phyloP scores from a whole-genome alignment of 164 flowering plant genomes.

The Magnolia officinalis region DNA sequence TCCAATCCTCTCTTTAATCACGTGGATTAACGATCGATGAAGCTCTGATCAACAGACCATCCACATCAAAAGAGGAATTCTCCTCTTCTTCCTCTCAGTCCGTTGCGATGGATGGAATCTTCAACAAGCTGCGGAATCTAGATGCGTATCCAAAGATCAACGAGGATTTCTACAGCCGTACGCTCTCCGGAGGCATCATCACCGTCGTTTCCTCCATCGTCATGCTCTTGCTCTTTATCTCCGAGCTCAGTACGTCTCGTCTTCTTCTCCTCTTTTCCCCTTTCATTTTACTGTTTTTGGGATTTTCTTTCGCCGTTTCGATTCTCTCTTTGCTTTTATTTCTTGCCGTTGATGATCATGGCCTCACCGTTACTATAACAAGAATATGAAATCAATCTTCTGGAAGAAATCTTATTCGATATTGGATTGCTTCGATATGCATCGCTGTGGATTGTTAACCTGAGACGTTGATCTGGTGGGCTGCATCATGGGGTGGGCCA shows the following conservation, averaged over 20 bases:
- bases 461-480: not conserved
- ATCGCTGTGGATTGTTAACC: too few relatives aligned
- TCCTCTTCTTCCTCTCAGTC: not conserved
- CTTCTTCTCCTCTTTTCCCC: not conserved
- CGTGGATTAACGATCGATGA: not conserved
- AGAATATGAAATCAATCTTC: not conserved
- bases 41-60: not conserved
- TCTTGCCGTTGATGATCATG: not conserved
- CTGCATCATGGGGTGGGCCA: not conserved
- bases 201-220: constrained; percentile 52
- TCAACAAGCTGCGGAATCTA: constrained; percentile 42
- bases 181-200: constrained; percentile 70
- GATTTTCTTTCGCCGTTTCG: too few relatives aligned
- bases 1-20: too few relatives aligned
- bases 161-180: constrained; percentile 69
- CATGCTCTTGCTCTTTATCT: constrained; percentile 65
- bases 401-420: not conserved
- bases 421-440: too few relatives aligned
- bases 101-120: constrained; percentile 21
- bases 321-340: not conserved
- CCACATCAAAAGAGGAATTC: not conserved
- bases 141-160: constrained; percentile 80
- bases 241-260: constrained; percentile 52
- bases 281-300: not conserved
- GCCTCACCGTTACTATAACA: not conserved